These are phyloP conservation scores for Talaromyces sp. DNA, from an alignment of 2,329 filamentous ascomycete species.

Conservation along the genomic window DNA sequence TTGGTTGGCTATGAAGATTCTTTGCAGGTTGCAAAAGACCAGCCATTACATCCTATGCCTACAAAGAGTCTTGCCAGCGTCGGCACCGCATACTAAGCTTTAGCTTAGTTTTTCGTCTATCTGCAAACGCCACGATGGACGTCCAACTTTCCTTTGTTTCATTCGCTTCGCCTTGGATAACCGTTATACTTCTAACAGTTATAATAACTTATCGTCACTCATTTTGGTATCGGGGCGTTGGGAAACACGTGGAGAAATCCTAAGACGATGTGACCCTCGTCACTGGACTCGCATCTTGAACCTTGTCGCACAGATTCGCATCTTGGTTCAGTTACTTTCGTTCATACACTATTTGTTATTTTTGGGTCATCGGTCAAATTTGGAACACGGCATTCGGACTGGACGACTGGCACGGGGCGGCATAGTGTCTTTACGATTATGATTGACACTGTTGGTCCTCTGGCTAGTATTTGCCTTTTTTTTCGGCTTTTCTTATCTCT, in stretches of 20 bases:
- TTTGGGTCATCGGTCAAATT: conserved; percentile 38
- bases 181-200: conserved; percentile 10
- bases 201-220: conserved; percentile 18
- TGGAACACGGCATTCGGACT: conserved; percentile 25
- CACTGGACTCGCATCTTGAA: conserved; percentile 15
- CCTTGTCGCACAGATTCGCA: conserved; percentile 12
- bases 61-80: conserved; percentile 41
- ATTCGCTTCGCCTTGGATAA: conserved; percentile 12
- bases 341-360: conserved; percentile 30
- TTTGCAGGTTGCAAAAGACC: conserved; percentile 36
- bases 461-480: conserved; percentile 27
- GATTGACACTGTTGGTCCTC: conserved; percentile 27
- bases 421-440: conserved; percentile 22
- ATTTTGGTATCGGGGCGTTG: conserved; percentile 12
- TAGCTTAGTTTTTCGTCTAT: neutral
- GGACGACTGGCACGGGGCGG: conserved; percentile 32
- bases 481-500: conserved; percentile 19
- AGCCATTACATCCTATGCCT: conserved; percentile 40
- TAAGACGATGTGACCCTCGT: conserved; percentile 16
- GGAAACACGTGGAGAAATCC: conserved; percentile 16
- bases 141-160: conserved; percentile 14
- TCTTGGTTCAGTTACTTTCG: conserved; percentile 23
- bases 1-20: conserved; percentile 86
- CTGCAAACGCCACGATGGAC: neutral
- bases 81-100: conserved; percentile 38